Evolutionary conservation across 2,329 filamentous ascomycete species (phyloP).

Genomic region (Fusarium sp.): DNA sequence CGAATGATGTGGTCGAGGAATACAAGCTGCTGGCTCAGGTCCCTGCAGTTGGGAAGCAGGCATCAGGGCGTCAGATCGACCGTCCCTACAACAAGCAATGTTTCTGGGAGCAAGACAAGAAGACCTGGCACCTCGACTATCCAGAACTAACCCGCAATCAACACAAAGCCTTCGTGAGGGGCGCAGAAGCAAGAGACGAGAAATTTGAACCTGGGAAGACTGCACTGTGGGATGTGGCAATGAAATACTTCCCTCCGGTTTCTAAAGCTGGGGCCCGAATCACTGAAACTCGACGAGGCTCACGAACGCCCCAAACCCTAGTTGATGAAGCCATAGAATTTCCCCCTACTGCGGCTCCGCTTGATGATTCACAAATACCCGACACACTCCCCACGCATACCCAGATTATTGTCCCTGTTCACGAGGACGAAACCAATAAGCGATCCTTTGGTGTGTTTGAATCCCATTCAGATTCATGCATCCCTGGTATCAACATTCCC

Average conservation of each 20-base stretch:
- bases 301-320: constrained; percentile 37
- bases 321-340: constrained; percentile 47
- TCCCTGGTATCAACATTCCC: constrained; percentile 71
- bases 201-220: constrained; percentile 66
- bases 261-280: constrained; percentile 32
- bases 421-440: constrained; percentile 51
- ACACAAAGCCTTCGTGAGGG: constrained; percentile 66
- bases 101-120: constrained; percentile 69
- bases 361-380: constrained; percentile 47
- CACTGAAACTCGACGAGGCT: constrained; percentile 16
- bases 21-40: constrained; percentile 62
- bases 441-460: constrained; percentile 73
- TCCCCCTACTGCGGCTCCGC: constrained; percentile 50
- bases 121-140: constrained; percentile 72
- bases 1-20: constrained; percentile 57
- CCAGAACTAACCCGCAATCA: constrained; percentile 74
- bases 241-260: constrained; percentile 69
- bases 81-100: constrained; percentile 66
- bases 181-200: constrained; percentile 64
- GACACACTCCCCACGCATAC: constrained; percentile 56
- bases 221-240: constrained; percentile 67
- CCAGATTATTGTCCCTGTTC: constrained; percentile 54
- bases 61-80: constrained; percentile 70
- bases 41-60: constrained; percentile 61
- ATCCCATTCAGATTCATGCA: constrained; percentile 73